Evolutionary conservation across 1,284 basidiomycete species (phyloP), one percentile per base, ranked within the genome.

Genomic region (Ustilago bromivora): DNA sequence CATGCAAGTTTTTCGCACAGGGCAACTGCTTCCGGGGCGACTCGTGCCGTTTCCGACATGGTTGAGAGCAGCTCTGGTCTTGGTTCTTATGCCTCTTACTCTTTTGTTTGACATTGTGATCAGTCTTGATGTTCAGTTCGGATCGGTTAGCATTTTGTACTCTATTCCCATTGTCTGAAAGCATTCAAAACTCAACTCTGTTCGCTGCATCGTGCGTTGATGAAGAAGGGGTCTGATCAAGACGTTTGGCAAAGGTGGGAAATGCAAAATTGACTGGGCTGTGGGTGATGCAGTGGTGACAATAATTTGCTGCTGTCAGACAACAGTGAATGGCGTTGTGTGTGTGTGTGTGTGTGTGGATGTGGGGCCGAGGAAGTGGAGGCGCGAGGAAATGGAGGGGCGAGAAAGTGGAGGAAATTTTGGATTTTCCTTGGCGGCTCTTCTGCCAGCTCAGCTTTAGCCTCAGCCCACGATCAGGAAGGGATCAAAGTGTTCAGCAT

Each of bases 1-100:
- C 60, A 10, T 78, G 75, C 61, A 72, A 73, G 60, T 78, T 66
- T n/a, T 73, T 54, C n/a, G 53, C 55, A 23, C 31, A 54, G 46
- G 75, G 75, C 34, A 64, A 46, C 19, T 78, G 75, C 36, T 60
- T 38, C 19, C 38, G 57, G 0, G 75, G 75, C 3, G 61, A 49
- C 52, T 8, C 23, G 0, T 78, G 75, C 36, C 34, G 51, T 35
- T 78, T 73, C 54, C 67, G 62, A 11, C 74, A 77, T 47, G 66
- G 43, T 32, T 57, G 32, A 40, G 12, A n/a, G 23, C 23, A 32
- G 28, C n/a, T 35, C 53, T 38, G 40, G 4, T 51, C 11, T 51
- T n/a, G 11, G 13, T 51, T 7, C 43, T 8, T 19, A 34, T 32
- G 13, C 6, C 49, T 9, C 6, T 12, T 2, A 5, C 38, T 3